Evolutionary conservation across 441 rosid species (phyloP).

Genomic region (Metrosideros polymorpha): DNA sequence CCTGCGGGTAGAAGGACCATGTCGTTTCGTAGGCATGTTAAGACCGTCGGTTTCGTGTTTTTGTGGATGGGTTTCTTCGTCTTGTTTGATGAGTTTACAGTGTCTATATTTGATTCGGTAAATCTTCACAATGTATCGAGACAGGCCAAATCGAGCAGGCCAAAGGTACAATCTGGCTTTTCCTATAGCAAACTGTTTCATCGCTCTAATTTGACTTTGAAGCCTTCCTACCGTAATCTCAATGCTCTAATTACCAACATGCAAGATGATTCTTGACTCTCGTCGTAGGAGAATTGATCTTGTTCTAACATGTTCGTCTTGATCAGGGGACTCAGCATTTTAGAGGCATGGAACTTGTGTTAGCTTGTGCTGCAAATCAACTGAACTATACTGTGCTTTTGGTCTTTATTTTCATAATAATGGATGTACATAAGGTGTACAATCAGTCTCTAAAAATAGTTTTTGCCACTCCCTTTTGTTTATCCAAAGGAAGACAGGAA

Average conservation of each 20-base stretch:
- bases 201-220: background rate
- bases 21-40: constrained; percentile 43
- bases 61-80: constrained; percentile 37
- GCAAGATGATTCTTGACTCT: background rate
- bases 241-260: background rate
- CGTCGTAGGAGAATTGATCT: background rate
- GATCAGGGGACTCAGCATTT: background rate
- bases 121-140: constrained; percentile 27
- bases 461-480: background rate
- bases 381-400: background rate
- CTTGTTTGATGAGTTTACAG: constrained; percentile 56
- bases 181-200: background rate
- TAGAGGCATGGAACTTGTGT: background rate
- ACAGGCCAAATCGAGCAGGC: constrained; percentile 11
- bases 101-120: constrained; percentile 47
- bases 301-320: background rate
- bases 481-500: constrained; percentile 19
- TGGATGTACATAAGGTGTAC: background rate
- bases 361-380: background rate
- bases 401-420: background rate
- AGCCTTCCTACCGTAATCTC: background rate
- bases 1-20: constrained; percentile 35
- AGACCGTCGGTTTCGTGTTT: constrained; percentile 36
- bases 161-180: constrained; percentile 31
- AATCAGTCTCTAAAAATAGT: background rate